Conservation (phyloP, 2,329 filamentous ascomycete species). For the Cryphonectria carpinicola region DNA sequence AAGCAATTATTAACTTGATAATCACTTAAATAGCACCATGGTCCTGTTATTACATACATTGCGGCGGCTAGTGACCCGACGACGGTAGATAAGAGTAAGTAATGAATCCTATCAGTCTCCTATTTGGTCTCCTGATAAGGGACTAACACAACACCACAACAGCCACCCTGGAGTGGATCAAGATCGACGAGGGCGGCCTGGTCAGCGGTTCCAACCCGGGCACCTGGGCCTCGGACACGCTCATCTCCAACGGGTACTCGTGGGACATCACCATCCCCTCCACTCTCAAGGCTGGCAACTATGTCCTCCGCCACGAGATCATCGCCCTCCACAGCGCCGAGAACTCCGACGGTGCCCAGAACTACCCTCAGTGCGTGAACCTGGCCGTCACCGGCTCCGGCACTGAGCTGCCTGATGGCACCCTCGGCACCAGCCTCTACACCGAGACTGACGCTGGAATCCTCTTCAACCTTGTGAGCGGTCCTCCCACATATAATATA, state of each 20-base stretch:
- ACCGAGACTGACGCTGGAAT: conserved; percentile 34
- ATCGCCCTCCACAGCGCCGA: conserved; percentile 49
- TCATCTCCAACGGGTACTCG: conserved; percentile 52
- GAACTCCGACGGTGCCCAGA: conserved; percentile 48
- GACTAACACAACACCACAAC: neutral
- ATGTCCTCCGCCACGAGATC: conserved; percentile 54
- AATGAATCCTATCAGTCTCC: neutral
- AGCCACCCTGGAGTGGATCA: conserved; percentile 40
- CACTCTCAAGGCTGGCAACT: conserved; percentile 43
- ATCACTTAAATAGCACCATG: conserved; percentile 30
- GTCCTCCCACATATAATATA: neutral
- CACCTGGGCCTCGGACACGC: conserved; percentile 42
- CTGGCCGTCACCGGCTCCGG: conserved; percentile 46
- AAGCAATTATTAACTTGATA: neutral
- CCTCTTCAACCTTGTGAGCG: conserved; percentile 33
- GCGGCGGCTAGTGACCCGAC: conserved; percentile 31
- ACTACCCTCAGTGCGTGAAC: conserved; percentile 54
- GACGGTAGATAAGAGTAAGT: conserved; percentile 35
- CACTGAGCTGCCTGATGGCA: conserved; percentile 35
- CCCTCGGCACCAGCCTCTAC: conserved; percentile 35
- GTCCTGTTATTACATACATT: conserved; percentile 39
- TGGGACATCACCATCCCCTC: conserved; percentile 46
- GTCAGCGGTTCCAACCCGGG: conserved; percentile 32
- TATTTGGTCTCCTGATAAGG: neutral
- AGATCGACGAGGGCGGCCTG: conserved; percentile 42